Evolutionary conservation across 2,329 filamentous ascomycete species (phyloP).

Genomic region (Stylonectria norvegica): DNA sequence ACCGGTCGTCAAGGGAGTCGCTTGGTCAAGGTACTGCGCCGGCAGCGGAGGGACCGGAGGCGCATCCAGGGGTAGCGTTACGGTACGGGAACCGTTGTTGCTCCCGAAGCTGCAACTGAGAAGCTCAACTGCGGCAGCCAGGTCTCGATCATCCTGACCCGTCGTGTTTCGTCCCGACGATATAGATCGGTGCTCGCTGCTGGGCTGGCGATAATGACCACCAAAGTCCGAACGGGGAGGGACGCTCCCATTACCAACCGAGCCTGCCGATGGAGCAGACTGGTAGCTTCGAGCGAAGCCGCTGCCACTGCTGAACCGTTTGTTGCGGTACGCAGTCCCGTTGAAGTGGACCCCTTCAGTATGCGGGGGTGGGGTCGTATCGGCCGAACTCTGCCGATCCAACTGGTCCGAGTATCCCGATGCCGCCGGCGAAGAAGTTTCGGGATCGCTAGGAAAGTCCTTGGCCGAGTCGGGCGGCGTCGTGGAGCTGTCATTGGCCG

Average conservation of each 20-base stretch:
- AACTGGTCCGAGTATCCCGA: constrained; percentile 77
- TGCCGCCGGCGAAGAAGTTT: constrained; percentile 76
- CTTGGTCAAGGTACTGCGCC: constrained; percentile 68
- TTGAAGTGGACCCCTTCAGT: constrained; percentile 59
- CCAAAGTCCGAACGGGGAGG: constrained; percentile 42
- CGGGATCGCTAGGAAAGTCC: constrained; percentile 72
- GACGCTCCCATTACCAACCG: constrained; percentile 47
- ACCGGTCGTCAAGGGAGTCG: constrained; percentile 52
- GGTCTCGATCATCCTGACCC: constrained; percentile 78
- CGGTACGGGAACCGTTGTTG: constrained; percentile 61
- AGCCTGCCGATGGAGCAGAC: constrained; percentile 58
- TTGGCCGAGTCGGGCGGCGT: constrained; percentile 64
- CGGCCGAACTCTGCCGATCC: constrained; percentile 77
- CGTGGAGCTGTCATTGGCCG: constrained; percentile 45
- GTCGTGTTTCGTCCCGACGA: constrained; percentile 74
- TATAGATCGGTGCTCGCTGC: constrained; percentile 70
- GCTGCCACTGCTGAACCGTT: constrained; percentile 57
- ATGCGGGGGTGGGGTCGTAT: constrained; percentile 87
- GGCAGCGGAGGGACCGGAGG: constrained; percentile 88
- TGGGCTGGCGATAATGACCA: constrained; percentile 66
- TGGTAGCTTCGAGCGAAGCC: constrained; percentile 77
- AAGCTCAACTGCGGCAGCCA: constrained; percentile 86
- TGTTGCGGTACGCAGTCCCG: constrained; percentile 50
- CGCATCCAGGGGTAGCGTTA: constrained; percentile 64
- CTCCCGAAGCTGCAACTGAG: constrained; percentile 90